These are phyloP conservation scores for Abortiporus biennis DNA, from an alignment of 1,284 basidiomycete species.

Conservation along the genomic window DNA sequence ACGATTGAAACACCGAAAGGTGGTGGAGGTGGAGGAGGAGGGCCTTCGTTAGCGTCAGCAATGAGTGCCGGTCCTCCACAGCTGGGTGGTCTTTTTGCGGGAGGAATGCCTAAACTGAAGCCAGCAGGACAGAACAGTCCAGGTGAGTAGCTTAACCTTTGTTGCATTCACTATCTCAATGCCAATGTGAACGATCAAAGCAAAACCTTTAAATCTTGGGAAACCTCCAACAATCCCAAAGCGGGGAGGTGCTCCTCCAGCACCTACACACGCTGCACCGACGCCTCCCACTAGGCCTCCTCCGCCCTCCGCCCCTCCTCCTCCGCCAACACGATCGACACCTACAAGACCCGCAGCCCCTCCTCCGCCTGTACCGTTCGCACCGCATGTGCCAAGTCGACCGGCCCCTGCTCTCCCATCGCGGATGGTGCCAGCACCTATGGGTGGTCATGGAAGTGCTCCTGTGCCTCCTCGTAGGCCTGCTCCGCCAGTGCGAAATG, in stretches of 20 bases:
- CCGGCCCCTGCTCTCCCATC: slow-evolving; percentile 20
- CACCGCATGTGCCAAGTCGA: slow-evolving; percentile 23
- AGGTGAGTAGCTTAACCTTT: slow-evolving; percentile 34
- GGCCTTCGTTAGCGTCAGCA: slow-evolving; percentile 28
- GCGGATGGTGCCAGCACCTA: slow-evolving; percentile 21
- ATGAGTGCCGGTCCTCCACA: slow-evolving; percentile 54
- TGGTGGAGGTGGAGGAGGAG: slow-evolving; percentile 38
- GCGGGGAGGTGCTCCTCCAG: slow-evolving; percentile 31
- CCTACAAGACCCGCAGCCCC: slow-evolving; percentile 27
- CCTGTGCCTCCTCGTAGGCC: slow-evolving; percentile 32
- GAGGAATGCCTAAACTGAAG: slow-evolving; percentile 87
- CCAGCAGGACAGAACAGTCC: slow-evolving; percentile 62
- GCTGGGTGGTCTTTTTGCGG: slow-evolving; percentile 81
- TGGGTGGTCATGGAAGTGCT: slow-evolving; percentile 20
- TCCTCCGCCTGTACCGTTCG: slow-evolving; percentile 26
- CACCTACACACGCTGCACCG: slow-evolving; percentile 24
- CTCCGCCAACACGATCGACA: slow-evolving; percentile 28
- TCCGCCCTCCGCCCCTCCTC: slow-evolving; percentile 16
- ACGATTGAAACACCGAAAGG: slow-evolving; percentile 46
- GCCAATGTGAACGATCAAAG: too few relatives aligned
- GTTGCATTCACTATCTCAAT: too few relatives aligned
- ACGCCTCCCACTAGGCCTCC: slow-evolving; percentile 26
- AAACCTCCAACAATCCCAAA: slow-evolving; percentile 67
- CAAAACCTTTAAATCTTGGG: slow-evolving; percentile 54
- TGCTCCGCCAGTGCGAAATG: slow-evolving; percentile 23